phyloP scores from a whole-genome alignment of 805 yeast genomes.

The Danielia reshetovae region DNA sequence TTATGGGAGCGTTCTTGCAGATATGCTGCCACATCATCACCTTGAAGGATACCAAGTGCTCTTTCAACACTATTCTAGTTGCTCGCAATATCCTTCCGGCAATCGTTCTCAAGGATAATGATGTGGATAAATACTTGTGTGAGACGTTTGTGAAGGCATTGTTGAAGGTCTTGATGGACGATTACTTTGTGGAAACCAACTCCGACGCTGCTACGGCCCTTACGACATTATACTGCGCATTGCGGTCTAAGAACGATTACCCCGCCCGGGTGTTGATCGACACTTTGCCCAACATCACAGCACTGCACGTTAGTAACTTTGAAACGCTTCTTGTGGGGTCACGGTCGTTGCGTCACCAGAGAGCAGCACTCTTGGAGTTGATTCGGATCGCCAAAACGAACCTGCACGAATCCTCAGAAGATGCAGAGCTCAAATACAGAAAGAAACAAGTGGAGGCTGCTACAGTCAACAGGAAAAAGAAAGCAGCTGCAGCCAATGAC shows the following conservation, averaged over 20 bases:
- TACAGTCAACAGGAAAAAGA: slow-evolving; percentile 43
- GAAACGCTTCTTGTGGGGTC: slow-evolving; percentile 61
- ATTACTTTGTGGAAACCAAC: slow-evolving; percentile 80
- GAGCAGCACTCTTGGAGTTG: slow-evolving; percentile 74
- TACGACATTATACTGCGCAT: slow-evolving; percentile 70
- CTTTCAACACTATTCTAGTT: slow-evolving; percentile 83
- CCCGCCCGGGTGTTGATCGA: slow-evolving; percentile 60
- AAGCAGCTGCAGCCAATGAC: slow-evolving; percentile 37
- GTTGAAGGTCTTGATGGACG: slow-evolving; percentile 63
- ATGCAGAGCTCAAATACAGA: slow-evolving; percentile 45
- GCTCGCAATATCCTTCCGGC: slow-evolving; percentile 70
- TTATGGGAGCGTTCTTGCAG: slow-evolving; percentile 75
- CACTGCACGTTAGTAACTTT: slow-evolving; percentile 57
- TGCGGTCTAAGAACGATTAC: slow-evolving; percentile 64
- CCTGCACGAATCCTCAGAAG: slow-evolving; percentile 15
- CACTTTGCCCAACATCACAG: slow-evolving; percentile 50
- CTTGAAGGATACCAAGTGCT: slow-evolving; percentile 87
- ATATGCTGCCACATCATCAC: slow-evolving; percentile 71
- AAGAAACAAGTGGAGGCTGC: slow-evolving; percentile 51
- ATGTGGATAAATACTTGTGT: slow-evolving; percentile 67
- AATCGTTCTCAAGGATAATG: slow-evolving; percentile 63
- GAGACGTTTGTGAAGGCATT: slow-evolving; percentile 68
- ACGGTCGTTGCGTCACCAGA: slow-evolving; percentile 71
- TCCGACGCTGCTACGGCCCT: slow-evolving; percentile 89
- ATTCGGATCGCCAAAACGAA: slow-evolving; percentile 57